Evolutionary conservation across 345 rosid species (phyloP), one percentile per base, ranked within the genome.

Genomic region (Eucalyptus pauciflora): DNA sequence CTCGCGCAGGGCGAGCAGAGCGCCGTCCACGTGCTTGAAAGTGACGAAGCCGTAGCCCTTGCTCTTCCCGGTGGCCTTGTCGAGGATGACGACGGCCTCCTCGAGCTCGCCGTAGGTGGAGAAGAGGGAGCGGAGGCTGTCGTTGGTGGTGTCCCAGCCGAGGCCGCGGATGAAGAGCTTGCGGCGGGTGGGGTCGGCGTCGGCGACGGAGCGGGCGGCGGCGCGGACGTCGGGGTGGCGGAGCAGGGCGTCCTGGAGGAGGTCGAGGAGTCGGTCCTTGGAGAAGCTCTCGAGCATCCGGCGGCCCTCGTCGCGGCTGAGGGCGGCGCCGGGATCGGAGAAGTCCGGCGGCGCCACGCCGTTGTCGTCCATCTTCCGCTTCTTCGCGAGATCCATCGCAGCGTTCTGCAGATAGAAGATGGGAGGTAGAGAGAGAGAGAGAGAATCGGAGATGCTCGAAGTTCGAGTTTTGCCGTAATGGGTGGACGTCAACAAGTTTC

Each of bases 111-210:
- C 99, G 58, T 91, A 97, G 29, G 89, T 90, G 10, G 95, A 93
- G 91, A 97, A 97, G 50, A 93, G 91, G 15, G 91, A 50, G 13
- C 94, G 91, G 14, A 97, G 94, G 88, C 91, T 94, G 46, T 97
- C 99, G 69, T 96, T 91, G 8, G 97, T 96, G 8, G 99, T 96
- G 52, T 97, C 97, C 96, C 96, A 96, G 43, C 97, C 97, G 43
- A 97, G 95, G 16, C 99, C 99, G 16, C 96, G 98, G 52, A 97
- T 91, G 88, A 97, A 97, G 29, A 97, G 93, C 93, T 97, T 97
- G 62, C 99, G 95, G 89, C 94, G 98, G 17, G 96, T 85, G 64
- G 95, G 88, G 31, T 97, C 98, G 4, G 91, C 89, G 52, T 97
- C 97, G 1, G 97, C 98, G 51, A 94, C 60, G 27, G 95, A 87